Percentiles rank a stretch among this genome's conserved stretches.
Conservation (phyloP, 108 stramenopile species). For the Pseudonitzschia delicatissima region DNA sequence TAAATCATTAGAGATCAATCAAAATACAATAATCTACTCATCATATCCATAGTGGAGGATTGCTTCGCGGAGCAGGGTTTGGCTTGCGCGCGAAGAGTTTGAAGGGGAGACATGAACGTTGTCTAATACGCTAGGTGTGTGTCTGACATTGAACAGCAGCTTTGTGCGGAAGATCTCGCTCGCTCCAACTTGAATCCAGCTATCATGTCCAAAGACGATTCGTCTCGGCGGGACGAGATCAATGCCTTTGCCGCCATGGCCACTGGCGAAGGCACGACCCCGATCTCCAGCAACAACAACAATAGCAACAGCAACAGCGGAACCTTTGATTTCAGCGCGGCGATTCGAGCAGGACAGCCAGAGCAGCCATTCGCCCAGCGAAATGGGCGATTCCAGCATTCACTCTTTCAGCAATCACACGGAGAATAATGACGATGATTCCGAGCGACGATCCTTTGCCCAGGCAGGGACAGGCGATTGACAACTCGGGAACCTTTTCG, state of each 20-base stretch:
- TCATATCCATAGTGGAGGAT: too few species aligned
- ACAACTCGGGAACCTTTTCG: conserved; percentile 39
- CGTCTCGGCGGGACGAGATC: conserved; percentile 44
- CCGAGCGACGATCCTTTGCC: conserved; percentile 8
- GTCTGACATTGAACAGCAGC: too few species aligned
- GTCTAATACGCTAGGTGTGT: too few species aligned
- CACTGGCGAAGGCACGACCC: conserved; percentile 10
- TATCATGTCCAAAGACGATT: conserved; percentile 27
- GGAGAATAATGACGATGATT: not conserved
- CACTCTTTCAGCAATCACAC: not conserved
- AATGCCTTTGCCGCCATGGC: conserved; percentile 56
- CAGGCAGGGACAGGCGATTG: conserved; percentile 10
- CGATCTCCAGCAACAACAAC: not conserved
- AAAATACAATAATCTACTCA: too few species aligned
- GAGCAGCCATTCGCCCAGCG: not conserved
- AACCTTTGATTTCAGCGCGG: conserved; percentile 15
- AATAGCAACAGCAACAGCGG: not conserved
- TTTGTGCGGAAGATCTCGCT: too few species aligned
- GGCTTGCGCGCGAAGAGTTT: too few species aligned
- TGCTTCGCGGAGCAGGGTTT: too few species aligned
- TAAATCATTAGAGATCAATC: not conserved
- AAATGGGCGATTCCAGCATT: not conserved
- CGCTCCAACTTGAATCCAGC: too few species aligned
- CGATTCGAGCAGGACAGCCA: not conserved
- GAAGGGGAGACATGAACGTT: too few species aligned